Conservation (phyloP, 1,284 basidiomycete species). For the Cronartium ribicola region DNA sequence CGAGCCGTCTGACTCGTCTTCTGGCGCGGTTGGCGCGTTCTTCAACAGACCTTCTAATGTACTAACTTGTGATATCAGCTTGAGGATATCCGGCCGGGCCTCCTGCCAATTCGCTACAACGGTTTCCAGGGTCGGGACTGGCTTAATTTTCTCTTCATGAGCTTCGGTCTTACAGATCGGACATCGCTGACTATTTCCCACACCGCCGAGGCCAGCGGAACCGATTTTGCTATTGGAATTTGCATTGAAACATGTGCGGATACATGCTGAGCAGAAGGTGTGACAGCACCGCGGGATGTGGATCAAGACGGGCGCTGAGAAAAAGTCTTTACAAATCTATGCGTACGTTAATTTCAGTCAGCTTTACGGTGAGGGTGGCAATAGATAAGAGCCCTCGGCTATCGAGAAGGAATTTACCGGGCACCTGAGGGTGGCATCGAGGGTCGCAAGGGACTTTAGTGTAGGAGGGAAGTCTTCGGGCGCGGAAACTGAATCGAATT, state of each 20-base stretch:
- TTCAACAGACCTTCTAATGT: conserved; percentile 18
- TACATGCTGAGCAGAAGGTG: conserved; percentile 38
- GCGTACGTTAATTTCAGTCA: background rate
- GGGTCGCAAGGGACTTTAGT: conserved; percentile 6
- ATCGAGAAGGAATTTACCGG: conserved; percentile 17
- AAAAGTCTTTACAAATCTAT: conserved; percentile 42
- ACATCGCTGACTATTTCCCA: conserved; percentile 41
- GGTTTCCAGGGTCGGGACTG: conserved; percentile 28
- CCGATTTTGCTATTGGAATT: conserved; percentile 35
- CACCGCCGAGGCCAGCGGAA: conserved; percentile 34
- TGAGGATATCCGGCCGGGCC: conserved; percentile 33
- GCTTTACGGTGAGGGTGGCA: background rate
- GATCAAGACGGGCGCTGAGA: conserved; percentile 34
- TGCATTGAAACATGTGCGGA: conserved; percentile 33
- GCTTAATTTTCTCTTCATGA: conserved; percentile 40
- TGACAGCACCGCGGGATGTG: conserved; percentile 40
- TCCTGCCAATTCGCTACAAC: conserved; percentile 30
- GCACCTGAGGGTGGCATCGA: conserved; percentile 33
- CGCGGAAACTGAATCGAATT: conserved; percentile 29
- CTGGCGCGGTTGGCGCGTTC: background rate
- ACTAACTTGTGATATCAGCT: conserved; percentile 12
- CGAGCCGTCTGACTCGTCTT: background rate
- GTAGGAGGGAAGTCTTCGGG: conserved; percentile 40
- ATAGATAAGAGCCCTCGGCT: background rate
- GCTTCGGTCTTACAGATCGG: conserved; percentile 41